A percentile compares a stretch with the other conserved stretches of the same genome.
Conservation (phyloP, 257 asterid species). For the Primulina tabacum region DNA sequence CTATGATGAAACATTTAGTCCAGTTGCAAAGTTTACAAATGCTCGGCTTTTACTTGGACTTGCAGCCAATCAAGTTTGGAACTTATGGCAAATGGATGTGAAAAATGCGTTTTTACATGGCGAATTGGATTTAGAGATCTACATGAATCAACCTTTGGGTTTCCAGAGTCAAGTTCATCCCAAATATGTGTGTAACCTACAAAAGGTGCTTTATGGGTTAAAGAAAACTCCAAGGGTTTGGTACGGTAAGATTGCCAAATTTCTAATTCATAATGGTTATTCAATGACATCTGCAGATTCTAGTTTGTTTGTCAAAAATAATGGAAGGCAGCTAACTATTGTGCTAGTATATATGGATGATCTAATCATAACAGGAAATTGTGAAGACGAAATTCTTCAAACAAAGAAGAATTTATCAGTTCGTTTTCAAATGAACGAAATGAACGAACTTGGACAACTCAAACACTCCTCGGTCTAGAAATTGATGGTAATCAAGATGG, state of each 20-base stretch:
- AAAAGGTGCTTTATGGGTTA: constrained; percentile 6
- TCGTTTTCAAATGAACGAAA: background rate
- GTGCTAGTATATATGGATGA: background rate
- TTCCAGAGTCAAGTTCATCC: background rate
- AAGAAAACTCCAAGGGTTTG: background rate
- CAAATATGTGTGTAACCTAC: background rate
- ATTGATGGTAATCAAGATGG: background rate
- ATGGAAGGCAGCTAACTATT: too few species aligned
- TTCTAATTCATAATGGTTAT: background rate
- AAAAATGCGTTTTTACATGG: background rate
- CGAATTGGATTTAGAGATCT: background rate
- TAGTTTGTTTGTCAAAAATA: background rate
- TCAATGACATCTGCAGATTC: background rate
- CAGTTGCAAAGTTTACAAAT: constrained; percentile 8
- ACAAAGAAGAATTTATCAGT: background rate
- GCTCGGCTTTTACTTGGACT: constrained; percentile 6
- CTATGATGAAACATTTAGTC: constrained; percentile 12
- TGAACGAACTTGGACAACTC: background rate
- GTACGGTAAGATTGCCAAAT: background rate
- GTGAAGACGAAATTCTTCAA: background rate
- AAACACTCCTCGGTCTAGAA: background rate
- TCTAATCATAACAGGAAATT: background rate
- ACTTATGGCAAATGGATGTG: background rate
- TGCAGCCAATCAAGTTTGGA: constrained; percentile 10
- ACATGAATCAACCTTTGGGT: background rate